Evolutionary conservation across 2,329 filamentous ascomycete species (phyloP).

Genomic region (Trichoderma sp.): DNA sequence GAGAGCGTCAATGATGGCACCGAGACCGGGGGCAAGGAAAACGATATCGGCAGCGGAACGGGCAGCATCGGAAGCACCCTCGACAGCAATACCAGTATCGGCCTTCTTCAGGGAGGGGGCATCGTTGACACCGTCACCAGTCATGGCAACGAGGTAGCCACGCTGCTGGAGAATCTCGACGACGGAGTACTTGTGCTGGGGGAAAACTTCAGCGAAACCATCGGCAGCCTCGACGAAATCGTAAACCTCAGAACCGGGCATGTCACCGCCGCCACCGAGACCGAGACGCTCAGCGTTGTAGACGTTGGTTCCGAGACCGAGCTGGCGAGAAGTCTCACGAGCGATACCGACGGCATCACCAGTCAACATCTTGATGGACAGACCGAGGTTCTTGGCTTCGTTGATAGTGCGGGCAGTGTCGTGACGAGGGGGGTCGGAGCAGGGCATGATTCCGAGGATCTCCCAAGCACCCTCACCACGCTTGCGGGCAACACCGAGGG

Average conservation of each 20-base stretch:
- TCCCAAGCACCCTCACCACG: constrained; percentile 79
- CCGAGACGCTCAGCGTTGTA: constrained; percentile 92
- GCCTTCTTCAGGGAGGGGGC: constrained; percentile 90
- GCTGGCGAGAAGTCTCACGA: constrained; percentile 84
- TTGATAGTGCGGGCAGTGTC: constrained; percentile 88
- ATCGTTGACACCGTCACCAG: constrained; percentile 93
- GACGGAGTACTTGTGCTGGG: constrained; percentile 92
- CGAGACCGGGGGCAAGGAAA: constrained; percentile 86
- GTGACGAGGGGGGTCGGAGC: constrained; percentile 85
- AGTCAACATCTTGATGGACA: constrained; percentile 95
- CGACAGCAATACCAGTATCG: constrained; percentile 93
- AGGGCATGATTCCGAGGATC: constrained; percentile 92
- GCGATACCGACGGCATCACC: constrained; percentile 92
- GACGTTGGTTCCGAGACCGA: constrained; percentile 87
- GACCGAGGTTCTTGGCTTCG: constrained; percentile 81
- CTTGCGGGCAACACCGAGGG: constrained; percentile 89
- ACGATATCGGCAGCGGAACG: constrained; percentile 91
- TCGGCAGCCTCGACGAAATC: constrained; percentile 94
- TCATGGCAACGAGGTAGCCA: constrained; percentile 94
- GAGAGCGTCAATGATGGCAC: constrained; percentile 86
- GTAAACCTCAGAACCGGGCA: constrained; percentile 91
- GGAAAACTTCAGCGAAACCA: constrained; percentile 92
- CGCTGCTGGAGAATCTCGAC: constrained; percentile 91
- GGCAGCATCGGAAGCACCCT: constrained; percentile 87
- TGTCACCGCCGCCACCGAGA: constrained; percentile 84